Evolutionary conservation across 345 rosid species (phyloP).

Genomic region (Alliaria petiolata): DNA sequence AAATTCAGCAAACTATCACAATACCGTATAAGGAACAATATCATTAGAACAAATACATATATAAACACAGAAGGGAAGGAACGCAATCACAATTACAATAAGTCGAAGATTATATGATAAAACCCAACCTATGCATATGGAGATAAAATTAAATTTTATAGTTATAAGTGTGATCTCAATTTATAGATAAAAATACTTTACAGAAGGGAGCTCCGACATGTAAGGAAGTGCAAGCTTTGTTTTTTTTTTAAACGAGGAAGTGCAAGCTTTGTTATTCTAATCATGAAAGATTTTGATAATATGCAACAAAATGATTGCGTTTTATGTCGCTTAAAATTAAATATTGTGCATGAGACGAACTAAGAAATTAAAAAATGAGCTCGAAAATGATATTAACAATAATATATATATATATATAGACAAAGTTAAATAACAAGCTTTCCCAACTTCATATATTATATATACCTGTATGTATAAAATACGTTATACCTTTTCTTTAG

Average conservation of each 20-base stretch:
- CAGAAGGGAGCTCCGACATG: constrained; percentile 24
- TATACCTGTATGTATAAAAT: too few relatives aligned
- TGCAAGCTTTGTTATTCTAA: constrained; percentile 25
- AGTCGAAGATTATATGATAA: not conserved
- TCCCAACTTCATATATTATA: too few relatives aligned
- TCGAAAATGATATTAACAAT: constrained; percentile 4
- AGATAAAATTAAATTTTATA: not conserved
- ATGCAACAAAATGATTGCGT: constrained; percentile 29
- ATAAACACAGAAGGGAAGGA: not conserved
- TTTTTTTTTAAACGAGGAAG: too few relatives aligned
- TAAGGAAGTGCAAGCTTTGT: constrained; percentile 32
- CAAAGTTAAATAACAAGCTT: constrained; percentile 9
- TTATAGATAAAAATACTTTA: not conserved
- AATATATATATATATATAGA: not conserved
- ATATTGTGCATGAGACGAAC: constrained; percentile 2
- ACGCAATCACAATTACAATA: not conserved
- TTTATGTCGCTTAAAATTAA: constrained; percentile 19
- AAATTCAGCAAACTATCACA: not conserved
- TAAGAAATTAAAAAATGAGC: constrained; percentile 1
- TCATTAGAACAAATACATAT: not conserved
- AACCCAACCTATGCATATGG: not conserved
- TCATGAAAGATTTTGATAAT: constrained; percentile 16
- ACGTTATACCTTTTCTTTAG: too few relatives aligned
- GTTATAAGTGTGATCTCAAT: constrained; percentile 3
- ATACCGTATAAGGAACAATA: not conserved